These are phyloP conservation scores for Globisporangium camurandrum DNA, from an alignment of 352 stramenopile genomes.

Conservation along the genomic window DNA sequence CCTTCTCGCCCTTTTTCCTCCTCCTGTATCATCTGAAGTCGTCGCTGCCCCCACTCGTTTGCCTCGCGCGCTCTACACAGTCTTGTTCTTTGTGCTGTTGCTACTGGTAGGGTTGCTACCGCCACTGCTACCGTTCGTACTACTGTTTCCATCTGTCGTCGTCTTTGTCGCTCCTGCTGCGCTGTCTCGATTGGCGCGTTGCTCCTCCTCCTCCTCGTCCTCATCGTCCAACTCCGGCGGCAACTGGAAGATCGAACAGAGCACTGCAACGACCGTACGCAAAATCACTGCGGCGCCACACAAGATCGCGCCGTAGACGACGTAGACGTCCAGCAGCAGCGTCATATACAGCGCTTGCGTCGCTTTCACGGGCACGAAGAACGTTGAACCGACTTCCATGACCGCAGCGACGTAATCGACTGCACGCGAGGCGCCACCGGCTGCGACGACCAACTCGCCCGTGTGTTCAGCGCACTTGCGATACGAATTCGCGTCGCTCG, in stretches of 20 bases:
- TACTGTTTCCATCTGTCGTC: too few relatives aligned
- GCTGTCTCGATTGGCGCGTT: too few relatives aligned
- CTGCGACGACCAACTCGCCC: conserved; percentile 52
- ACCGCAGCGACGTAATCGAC: conserved; percentile 52
- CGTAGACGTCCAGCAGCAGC: conserved; percentile 80
- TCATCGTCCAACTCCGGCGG: conserved; percentile 6
- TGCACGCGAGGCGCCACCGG: conserved; percentile 40
- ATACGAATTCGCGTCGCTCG: conserved; percentile 29
- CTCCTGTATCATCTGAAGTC: too few relatives aligned
- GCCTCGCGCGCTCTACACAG: too few relatives aligned
- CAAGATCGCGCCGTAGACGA: conserved; percentile 80
- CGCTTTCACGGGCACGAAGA: conserved; percentile 47
- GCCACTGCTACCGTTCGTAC: too few relatives aligned
- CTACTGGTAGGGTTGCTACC: too few relatives aligned
- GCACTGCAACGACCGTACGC: conserved; percentile 62
- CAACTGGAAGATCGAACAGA: conserved; percentile 59
- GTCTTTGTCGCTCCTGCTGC: neutral
- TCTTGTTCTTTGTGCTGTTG: too few relatives aligned
- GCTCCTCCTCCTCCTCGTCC: too few relatives aligned
- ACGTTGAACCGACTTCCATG: conserved; percentile 36
- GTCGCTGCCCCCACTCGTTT: too few relatives aligned
- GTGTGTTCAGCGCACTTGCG: conserved; percentile 29
- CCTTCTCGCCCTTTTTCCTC: too few relatives aligned
- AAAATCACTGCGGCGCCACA: conserved; percentile 77
- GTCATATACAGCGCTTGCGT: conserved; percentile 75